Evolutionary conservation across 805 yeast genomes (phyloP).

Genomic region (Teunomyces atbi): DNA sequence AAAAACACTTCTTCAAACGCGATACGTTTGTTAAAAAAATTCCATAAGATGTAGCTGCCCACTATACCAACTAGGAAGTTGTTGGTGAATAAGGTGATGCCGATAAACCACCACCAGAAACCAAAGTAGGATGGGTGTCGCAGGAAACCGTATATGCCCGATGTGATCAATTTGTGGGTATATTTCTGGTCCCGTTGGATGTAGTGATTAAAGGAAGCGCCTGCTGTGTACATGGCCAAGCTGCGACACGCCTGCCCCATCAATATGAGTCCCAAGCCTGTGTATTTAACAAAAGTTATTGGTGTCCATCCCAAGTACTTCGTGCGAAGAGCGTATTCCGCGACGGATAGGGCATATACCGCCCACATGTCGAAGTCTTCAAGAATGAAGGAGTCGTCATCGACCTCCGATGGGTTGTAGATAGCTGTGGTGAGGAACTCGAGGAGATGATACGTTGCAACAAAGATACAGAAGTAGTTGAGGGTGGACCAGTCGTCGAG

Average conservation of each 20-base stretch:
- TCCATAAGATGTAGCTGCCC: conserved; percentile 59
- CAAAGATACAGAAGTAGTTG: conserved; percentile 4
- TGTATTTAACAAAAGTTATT: conserved; percentile 13
- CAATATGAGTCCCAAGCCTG: conserved; percentile 51
- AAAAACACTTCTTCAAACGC: conserved; percentile 67
- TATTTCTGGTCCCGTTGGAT: conserved; percentile 52
- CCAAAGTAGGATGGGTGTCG: conserved; percentile 95
- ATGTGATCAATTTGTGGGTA: conserved; percentile 64
- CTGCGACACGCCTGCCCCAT: conserved; percentile 71
- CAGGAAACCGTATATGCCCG: conserved; percentile 63
- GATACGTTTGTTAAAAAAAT: conserved; percentile 70
- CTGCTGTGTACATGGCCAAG: conserved; percentile 84
- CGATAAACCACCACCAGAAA: conserved; percentile 90
- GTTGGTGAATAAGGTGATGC: conserved; percentile 68
- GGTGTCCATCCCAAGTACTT: conserved; percentile 4
- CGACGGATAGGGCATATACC: conserved; percentile 13
- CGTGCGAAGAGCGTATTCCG: conserved; percentile 11
- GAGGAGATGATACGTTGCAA: conserved; percentile 62
- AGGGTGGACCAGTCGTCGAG: background rate
- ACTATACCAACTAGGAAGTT: conserved; percentile 60
- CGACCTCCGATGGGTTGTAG: conserved; percentile 65
- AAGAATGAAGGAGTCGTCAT: conserved; percentile 49
- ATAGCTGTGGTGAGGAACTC: conserved; percentile 81
- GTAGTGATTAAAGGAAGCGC: conserved; percentile 79
- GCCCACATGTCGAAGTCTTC: conserved; percentile 20